Percentiles rank a stretch among this genome's conserved stretches.
These are phyloP conservation scores for Pseudogymnoascus sp. DNA, from an alignment of 2,329 filamentous ascomycete species.

Conservation along the genomic window DNA sequence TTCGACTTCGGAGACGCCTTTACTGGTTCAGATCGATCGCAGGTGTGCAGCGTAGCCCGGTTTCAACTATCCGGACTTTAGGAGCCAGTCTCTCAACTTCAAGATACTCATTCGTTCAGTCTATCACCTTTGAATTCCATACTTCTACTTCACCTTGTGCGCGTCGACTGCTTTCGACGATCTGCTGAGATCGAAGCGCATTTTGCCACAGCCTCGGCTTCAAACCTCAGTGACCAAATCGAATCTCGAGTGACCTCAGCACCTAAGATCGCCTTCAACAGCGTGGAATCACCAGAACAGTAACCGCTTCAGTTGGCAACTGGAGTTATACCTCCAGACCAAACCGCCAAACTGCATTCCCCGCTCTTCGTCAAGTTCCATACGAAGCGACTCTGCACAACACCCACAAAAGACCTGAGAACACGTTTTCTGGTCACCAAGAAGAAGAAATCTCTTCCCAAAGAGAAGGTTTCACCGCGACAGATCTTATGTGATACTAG, in stretches of 20 bases:
- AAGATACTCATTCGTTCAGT: slow-evolving; percentile 11
- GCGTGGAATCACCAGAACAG: slow-evolving; percentile 8
- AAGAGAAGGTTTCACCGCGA: slow-evolving; percentile 15
- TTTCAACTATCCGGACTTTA: slow-evolving; percentile 9
- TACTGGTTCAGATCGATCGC: slow-evolving; percentile 45
- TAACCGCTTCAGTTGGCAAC: slow-evolving; percentile 10
- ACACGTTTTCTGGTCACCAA: slow-evolving; percentile 25
- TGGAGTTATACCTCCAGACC: slow-evolving; percentile 12
- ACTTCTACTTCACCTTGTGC: neutral
- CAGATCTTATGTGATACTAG: slow-evolving; percentile 28
- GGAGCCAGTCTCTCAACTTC: slow-evolving; percentile 11
- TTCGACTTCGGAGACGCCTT: slow-evolving; percentile 48
- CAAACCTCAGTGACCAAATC: slow-evolving; percentile 12
- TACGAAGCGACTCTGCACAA: slow-evolving; percentile 33
- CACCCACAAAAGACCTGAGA: slow-evolving; percentile 25
- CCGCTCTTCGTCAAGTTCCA: slow-evolving; percentile 57
- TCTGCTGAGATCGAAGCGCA: neutral
- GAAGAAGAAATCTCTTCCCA: slow-evolving; percentile 20
- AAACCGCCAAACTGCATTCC: slow-evolving; percentile 60
- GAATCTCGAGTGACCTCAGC: slow-evolving; percentile 9
- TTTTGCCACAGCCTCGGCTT: slow-evolving; percentile 8
- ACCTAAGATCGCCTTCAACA: slow-evolving; percentile 2
- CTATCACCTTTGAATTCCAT: slow-evolving; percentile 3
- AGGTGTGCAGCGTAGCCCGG: slow-evolving; percentile 12
- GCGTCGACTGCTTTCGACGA: neutral